These are phyloP conservation scores for Backusella westeae DNA, from an alignment of 192 early-diverging fungal species.

Conservation along the genomic window DNA sequence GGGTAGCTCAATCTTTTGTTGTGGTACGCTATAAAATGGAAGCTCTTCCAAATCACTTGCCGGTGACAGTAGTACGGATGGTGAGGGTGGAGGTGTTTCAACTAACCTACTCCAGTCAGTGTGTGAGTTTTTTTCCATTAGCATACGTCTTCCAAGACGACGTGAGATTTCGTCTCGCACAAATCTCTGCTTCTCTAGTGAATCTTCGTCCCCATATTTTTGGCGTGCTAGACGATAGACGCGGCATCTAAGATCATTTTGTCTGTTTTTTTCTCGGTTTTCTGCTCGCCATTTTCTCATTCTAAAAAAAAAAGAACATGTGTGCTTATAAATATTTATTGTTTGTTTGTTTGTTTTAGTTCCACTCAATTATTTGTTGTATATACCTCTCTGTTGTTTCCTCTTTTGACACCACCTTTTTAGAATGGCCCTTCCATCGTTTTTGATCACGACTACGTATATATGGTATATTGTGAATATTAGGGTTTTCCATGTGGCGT, in stretches of 20 bases:
- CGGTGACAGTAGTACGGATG: background rate
- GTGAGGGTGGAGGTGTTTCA: conserved; percentile 10
- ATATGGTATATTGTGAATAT: conserved; percentile 54
- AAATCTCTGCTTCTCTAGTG: conserved; percentile 59
- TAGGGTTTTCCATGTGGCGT: conserved; percentile 50
- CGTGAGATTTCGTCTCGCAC: conserved; percentile 62
- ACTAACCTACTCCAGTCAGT: background rate
- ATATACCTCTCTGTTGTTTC: conserved; percentile 45
- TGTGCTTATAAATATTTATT: background rate
- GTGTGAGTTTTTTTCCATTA: conserved; percentile 7
- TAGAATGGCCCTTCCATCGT: conserved; percentile 52
- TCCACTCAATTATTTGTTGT: background rate
- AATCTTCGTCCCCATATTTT: conserved; percentile 62
- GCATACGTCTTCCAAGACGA: conserved; percentile 37
- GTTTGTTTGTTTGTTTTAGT: background rate
- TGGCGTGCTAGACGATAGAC: conserved; percentile 65
- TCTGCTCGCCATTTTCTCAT: conserved; percentile 51
- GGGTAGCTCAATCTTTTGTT: conserved; percentile 30
- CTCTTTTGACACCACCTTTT: conserved; percentile 49
- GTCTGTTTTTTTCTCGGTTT: conserved; percentile 54
- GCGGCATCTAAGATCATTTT: conserved; percentile 71
- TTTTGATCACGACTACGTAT: conserved; percentile 51
- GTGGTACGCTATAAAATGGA: conserved; percentile 27
- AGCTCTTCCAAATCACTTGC: conserved; percentile 17
- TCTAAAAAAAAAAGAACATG: background rate